Evolutionary conservation across 441 rosid genomes (phyloP), one percentile per base, ranked within the genome.

Genomic region (Arabidopsis lyrata): DNA sequence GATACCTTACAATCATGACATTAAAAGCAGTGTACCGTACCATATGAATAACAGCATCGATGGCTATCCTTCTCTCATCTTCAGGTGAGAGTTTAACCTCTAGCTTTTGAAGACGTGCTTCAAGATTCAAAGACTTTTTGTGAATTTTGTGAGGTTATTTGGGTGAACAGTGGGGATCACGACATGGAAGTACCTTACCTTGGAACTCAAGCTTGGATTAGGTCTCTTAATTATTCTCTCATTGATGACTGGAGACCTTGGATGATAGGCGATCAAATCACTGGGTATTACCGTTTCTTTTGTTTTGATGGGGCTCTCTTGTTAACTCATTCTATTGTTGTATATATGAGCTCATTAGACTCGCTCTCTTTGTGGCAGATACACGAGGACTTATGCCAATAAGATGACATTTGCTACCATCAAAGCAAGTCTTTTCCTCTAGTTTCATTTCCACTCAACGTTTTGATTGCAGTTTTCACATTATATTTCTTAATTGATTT

Each of bases 141-240:
- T 60, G 14, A 50, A 2, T 39, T n/a, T 22, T 12, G 45, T 20
- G 18, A 20, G 58, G 29, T 29, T 36, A 42, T 45, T 69, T 12
- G 57, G 38, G 56, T 39, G 6, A 54, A 70, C 79, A 93, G 97
- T 57, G 92, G 96, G 3, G 94, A 90, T 70, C 96, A 85, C 63
- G 97, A 91, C 77, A 31, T 89, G 79, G 0, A 8, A 0, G 61
- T 83, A 4, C 88, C 98, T 3, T 85, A 56, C 55, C 3, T 82
- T 72, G 93, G 82, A 47, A 91, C 96, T 45, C 83, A 85, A 83
- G 87, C 81, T 22, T 93, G 97, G 96, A 87, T 89, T 67, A 75
- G 80, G 70, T 78, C 87, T 16, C 83, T 89, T 3, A 87, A 88
- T 67, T 83, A 78, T 75, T 75, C 91, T 14, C 66, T 85, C 36